These are phyloP conservation scores for Stachybotrys chartarum DNA, from an alignment of 2,329 filamentous ascomycete species.

Conservation along the genomic window DNA sequence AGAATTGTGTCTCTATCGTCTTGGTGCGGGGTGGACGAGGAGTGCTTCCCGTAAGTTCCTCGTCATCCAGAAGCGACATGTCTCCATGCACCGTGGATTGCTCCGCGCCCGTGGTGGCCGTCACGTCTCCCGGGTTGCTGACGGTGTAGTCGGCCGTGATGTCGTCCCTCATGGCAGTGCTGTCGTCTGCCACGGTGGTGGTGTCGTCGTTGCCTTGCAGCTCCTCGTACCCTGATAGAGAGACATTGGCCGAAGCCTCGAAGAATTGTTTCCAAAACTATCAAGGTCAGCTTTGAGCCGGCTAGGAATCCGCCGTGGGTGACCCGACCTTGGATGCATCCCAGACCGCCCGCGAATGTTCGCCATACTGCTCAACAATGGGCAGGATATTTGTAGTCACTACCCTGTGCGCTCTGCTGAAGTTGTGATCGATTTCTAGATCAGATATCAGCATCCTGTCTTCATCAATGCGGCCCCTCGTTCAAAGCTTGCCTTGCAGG, in stretches of 20 bases:
- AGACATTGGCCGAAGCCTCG: constrained; percentile 95
- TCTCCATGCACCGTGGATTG: constrained; percentile 37
- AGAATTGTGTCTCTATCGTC: constrained; percentile 45
- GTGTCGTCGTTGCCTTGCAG: constrained; percentile 60
- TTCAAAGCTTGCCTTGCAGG: constrained; percentile 59
- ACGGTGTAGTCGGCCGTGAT: constrained; percentile 42
- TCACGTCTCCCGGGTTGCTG: constrained; percentile 29
- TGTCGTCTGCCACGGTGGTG: constrained; percentile 40
- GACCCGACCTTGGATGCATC: constrained; percentile 77
- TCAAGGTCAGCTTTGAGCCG: constrained; percentile 1
- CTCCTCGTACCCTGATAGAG: constrained; percentile 90
- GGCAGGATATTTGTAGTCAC: constrained; percentile 91
- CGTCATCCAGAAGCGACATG: constrained; percentile 63
- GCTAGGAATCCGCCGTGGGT: background rate
- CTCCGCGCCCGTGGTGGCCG: constrained; percentile 22
- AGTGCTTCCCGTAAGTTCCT: constrained; percentile 58
- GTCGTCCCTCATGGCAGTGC: constrained; percentile 49
- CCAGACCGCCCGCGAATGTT: constrained; percentile 91
- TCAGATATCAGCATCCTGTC: background rate
- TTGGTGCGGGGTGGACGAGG: constrained; percentile 50
- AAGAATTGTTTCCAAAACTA: constrained; percentile 99
- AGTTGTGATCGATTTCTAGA: constrained; percentile 95
- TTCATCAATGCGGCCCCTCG: background rate
- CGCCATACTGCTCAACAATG: constrained; percentile 89
- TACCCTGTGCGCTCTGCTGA: constrained; percentile 92